These are phyloP conservation scores for Chrysosporium queenslandicum DNA, from an alignment of 2,329 filamentous ascomycete species.

Conservation along the genomic window DNA sequence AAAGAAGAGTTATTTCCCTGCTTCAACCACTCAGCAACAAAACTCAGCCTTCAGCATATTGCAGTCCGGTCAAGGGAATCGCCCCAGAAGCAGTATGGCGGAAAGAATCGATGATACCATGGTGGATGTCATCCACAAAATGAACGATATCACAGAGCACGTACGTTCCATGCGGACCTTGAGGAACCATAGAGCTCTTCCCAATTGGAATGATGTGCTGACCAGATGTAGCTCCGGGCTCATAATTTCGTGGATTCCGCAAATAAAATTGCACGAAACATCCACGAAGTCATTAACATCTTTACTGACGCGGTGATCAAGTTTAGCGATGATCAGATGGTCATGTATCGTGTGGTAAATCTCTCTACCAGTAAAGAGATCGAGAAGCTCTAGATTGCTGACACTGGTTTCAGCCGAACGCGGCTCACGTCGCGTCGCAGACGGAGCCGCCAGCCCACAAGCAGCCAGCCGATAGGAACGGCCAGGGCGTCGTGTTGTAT, in stretches of 20 bases:
- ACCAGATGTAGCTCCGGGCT: constrained; percentile 2
- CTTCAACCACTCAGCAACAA: not conserved
- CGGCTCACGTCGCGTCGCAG: not conserved
- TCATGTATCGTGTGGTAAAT: constrained; percentile 18
- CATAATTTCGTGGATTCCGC: constrained; percentile 20
- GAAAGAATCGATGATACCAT: constrained; percentile 24
- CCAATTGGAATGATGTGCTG: not conserved
- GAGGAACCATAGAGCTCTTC: not conserved
- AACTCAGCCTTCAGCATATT: not conserved
- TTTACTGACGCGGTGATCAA: constrained; percentile 26
- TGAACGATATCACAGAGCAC: constrained; percentile 23
- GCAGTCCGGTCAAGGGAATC: not conserved
- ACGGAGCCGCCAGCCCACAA: not conserved
- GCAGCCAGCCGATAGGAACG: not conserved
- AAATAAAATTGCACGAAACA: constrained; percentile 29
- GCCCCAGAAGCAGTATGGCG: constrained; percentile 13
- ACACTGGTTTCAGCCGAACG: not conserved
- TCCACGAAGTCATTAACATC: constrained; percentile 26
- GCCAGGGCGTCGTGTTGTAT: not conserved
- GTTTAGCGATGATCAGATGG: constrained; percentile 18
- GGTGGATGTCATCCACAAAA: constrained; percentile 23
- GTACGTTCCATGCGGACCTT: constrained; percentile 17
- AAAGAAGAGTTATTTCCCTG: not conserved
- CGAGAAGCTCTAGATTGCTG: not conserved
- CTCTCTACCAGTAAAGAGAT: not conserved